Conservation (phyloP, 805 yeast species). For the Ogataea sp. region DNA sequence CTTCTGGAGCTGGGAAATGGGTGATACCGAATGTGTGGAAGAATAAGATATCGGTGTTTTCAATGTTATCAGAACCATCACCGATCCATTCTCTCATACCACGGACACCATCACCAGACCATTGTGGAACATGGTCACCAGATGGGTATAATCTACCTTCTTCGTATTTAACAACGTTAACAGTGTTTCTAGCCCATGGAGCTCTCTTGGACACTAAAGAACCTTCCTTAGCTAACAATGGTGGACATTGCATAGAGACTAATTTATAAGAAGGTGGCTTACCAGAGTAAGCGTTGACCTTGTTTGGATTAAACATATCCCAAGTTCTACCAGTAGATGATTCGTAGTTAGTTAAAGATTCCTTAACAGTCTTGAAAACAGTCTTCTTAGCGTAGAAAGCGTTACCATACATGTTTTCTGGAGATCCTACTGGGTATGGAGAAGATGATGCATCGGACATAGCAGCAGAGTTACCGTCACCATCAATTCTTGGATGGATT, state of each 20-base stretch:
- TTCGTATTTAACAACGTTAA: constrained; percentile 62
- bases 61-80: constrained; percentile 48
- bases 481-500: constrained; percentile 75
- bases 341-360: constrained; percentile 54
- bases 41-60: constrained; percentile 62
- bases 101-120: constrained; percentile 59
- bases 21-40: constrained; percentile 83
- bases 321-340: constrained; percentile 63
- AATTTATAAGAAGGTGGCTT: constrained; percentile 72
- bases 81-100: constrained; percentile 68
- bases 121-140: constrained; percentile 70
- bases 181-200: constrained; percentile 64
- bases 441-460: constrained; percentile 56
- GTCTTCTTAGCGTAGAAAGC: constrained; percentile 62
- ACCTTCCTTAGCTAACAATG: constrained; percentile 64
- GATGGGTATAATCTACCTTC: constrained; percentile 76
- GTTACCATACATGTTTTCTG: constrained; percentile 72
- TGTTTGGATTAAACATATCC: constrained; percentile 70
- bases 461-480: constrained; percentile 70
- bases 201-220: constrained; percentile 76
- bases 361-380: constrained; percentile 59
- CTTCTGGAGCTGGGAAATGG: constrained; percentile 86
- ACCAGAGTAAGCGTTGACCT: constrained; percentile 59
- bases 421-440: constrained; percentile 52
- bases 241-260: constrained; percentile 68